Evolutionary conservation across 257 asterid genomes (phyloP), one percentile per base, ranked within the genome.

Genomic region (Ophiorrhiza pumila): DNA sequence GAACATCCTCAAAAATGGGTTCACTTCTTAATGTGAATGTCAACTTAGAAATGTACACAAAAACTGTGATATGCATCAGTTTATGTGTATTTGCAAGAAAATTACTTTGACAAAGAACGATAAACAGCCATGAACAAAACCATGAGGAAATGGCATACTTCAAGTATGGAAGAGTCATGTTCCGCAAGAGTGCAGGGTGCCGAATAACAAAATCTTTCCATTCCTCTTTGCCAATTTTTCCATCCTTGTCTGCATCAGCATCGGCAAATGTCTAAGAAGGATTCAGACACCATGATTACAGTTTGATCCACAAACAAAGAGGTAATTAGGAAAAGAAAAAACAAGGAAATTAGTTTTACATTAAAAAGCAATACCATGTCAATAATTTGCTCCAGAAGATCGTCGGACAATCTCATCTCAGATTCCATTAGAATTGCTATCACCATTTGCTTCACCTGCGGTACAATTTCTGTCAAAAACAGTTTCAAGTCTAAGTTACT

Each of bases 161-260:
- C 86, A 94, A 82, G 83, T 90, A 87, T 46, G 91, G 99, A 71
- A 91, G 77, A 56, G 99, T 94, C 99, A 91, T 94, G 87, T 91
- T 83, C 88, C 83, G 89, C 90, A 94, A 72, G 65, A 94, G 92
- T 17, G 97, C 82, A 0, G 97, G 99, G 67, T 79, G 79, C 29
- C 86, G 81, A 50, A 79, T 22, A 62, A 79, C 93, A 31, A 91
- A 90, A 25, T 80, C 86, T 77, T 85, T 85, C 98, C 98, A 94
- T 46, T 93, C 98, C 55, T 85, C 89, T 77, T 81, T 87, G 69
- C 79, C 79, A 53, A 94, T 91, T 81, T 71, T 91, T 29, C 96
- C 98, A 77, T 93, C 96, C 63, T 69, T 63, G 59, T 91, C 93
- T 43, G 88, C 83, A 81, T 93, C 97, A 52, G 87, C 96, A 77